A percentile compares a stretch with the other conserved stretches of the same genome.
Evolutionary conservation across 1,284 basidiomycete genomes (phyloP).

Genomic region (Boletus hoseneyae): DNA sequence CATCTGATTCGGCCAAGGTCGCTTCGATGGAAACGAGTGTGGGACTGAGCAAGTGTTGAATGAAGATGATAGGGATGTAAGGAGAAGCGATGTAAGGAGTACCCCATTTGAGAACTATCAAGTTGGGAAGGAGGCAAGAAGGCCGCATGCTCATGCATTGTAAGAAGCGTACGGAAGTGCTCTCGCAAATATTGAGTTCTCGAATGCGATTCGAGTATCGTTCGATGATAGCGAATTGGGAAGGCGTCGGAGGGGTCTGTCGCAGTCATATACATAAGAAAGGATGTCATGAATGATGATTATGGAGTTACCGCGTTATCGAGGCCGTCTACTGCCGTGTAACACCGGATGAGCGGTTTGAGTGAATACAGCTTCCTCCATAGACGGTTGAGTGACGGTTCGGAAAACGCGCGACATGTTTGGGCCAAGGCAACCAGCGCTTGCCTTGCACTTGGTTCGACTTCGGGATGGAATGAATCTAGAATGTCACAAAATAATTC

Average conservation of each 20-base stretch:
- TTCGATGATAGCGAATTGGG: constrained; percentile 8
- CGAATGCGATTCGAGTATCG: constrained; percentile 15
- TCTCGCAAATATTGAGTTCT: constrained; percentile 8
- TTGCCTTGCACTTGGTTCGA: not conserved
- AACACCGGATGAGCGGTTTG: constrained; percentile 17
- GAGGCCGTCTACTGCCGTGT: not conserved
- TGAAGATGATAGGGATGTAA: constrained; percentile 6
- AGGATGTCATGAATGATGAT: not conserved
- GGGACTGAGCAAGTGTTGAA: constrained; percentile 17
- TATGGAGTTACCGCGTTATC: not conserved
- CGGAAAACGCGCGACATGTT: constrained; percentile 9
- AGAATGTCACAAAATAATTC: constrained; percentile 15
- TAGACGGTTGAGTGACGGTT: constrained; percentile 16
- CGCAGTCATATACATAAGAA: not conserved
- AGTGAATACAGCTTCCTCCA: constrained; percentile 16
- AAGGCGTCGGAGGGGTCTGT: constrained; percentile 15
- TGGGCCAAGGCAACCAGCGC: constrained; percentile 6
- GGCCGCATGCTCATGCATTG: constrained; percentile 9
- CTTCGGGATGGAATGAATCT: constrained; percentile 4
- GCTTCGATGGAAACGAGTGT: constrained; percentile 8
- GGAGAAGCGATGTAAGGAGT: not conserved
- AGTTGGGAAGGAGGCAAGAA: constrained; percentile 11
- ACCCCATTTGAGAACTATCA: constrained; percentile 11
- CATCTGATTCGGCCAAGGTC: constrained; percentile 12
- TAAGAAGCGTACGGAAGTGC: constrained; percentile 10